Evolutionary conservation across 2,329 filamentous ascomycete genomes (phyloP), one percentile per base, ranked within the genome.

Genomic region (Ilyonectria sp.): DNA sequence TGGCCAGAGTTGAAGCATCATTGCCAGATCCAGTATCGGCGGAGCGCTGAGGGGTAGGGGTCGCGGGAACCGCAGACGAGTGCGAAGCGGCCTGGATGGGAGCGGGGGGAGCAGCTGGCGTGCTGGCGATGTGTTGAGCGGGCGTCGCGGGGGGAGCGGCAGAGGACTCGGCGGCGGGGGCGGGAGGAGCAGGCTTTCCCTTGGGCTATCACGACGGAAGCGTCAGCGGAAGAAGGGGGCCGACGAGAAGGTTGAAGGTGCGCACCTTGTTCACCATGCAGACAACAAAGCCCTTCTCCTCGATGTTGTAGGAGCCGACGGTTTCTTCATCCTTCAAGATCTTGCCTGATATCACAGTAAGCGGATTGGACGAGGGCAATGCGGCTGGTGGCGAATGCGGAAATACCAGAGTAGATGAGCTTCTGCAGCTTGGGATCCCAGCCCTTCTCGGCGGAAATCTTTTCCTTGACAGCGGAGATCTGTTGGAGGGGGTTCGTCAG

Each of bases 251-350:
- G n/a, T 46, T 8, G 19, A 19, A 31, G 37, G 64, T 61, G 70
- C 82, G 70, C 85, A 97, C 95, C 93, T 98, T 98, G 80, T 94
- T 94, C 76, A 97, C 92, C 91, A 99, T 97, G 86, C 96, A 99
- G 68, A 99, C 96, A 77, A 99, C 94, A 81, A 98, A 99, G 43
- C 96, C 96, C 88, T 98, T 99, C 89, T 98, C 96, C 84, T 99
- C 95, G 71, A 99, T 98, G 84, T 94, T 97, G 86, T 98, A 98
- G 46, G 93, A 95, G 82, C 94, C 94, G 75, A 99, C 93, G 2
- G 95, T 97, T 79, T 98, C 96, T 69, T 94, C 94, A 92, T 99
- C 95, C 84, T 98, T 95, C 73, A 99, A 86, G 76, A 99, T 98
- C 87, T 99, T 99, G 85, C 96, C 95, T 98, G 63, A 31, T 11